These are phyloP conservation scores for Hypoxylon sp. DNA, from an alignment of 2,329 filamentous ascomycete genomes.

Conservation along the genomic window DNA sequence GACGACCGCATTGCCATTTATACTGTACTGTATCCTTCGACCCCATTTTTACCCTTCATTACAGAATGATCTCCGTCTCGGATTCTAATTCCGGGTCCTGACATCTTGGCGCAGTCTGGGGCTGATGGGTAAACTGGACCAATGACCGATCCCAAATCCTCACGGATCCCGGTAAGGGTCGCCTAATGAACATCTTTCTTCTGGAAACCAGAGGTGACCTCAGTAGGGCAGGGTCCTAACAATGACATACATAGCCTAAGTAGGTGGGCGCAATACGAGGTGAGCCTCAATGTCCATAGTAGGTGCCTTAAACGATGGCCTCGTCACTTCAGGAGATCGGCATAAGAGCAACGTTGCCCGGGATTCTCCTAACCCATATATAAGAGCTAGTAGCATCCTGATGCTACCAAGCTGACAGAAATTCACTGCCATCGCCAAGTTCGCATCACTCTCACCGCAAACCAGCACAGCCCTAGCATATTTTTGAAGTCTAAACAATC, in stretches of 20 bases:
- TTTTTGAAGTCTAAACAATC: slow-evolving; percentile 1
- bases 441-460: slow-evolving; percentile 3
- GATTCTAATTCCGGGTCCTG: slow-evolving; percentile 10
- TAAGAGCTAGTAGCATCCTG: slow-evolving; percentile 2
- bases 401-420: neutral
- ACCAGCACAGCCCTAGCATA: slow-evolving; percentile 3
- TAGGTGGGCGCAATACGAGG: slow-evolving; percentile 24
- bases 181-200: slow-evolving; percentile 18
- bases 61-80: slow-evolving; percentile 1
- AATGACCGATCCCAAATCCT: slow-evolving; percentile 15
- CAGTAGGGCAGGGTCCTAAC: slow-evolving; percentile 2
- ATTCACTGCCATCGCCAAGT: neutral
- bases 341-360: slow-evolving; percentile 17
- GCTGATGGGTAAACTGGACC: slow-evolving; percentile 14
- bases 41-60: slow-evolving; percentile 4
- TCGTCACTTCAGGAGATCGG: slow-evolving; percentile 10
- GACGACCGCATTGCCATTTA: neutral
- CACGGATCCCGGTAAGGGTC: neutral
- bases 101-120: slow-evolving; percentile 14
- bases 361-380: slow-evolving; percentile 11
- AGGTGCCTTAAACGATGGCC: neutral
- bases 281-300: slow-evolving; percentile 20
- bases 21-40: neutral
- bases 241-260: slow-evolving; percentile 22
- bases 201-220: slow-evolving; percentile 9